A percentile compares a stretch with the other conserved stretches of the same genome.
Evolutionary conservation across 768 basidiomycete species (phyloP).

Genomic region (Artomyces pyxidatus): DNA sequence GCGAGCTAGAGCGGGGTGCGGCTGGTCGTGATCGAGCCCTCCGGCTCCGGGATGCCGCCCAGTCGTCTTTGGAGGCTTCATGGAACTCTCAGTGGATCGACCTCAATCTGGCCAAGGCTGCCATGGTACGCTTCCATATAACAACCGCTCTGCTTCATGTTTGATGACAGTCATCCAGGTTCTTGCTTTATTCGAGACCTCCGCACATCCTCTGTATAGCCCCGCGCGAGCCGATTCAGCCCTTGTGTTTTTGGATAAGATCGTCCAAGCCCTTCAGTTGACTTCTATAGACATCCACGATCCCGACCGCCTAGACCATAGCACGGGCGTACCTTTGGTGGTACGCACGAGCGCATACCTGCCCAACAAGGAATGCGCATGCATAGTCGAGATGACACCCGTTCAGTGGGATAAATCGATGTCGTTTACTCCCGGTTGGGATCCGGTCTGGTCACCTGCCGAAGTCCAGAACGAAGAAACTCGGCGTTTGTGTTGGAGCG

Average conservation of each 20-base stretch:
- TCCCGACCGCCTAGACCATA: conserved; percentile 40
- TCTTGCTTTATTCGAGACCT: conserved; percentile 70
- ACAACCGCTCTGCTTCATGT: too few relatives aligned
- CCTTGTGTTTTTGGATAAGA: conserved; percentile 52
- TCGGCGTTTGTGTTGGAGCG: conserved; percentile 70
- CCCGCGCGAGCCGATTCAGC: conserved; percentile 45
- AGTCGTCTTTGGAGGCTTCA: conserved; percentile 43
- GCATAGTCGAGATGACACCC: conserved; percentile 25
- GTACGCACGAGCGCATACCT: conserved; percentile 17
- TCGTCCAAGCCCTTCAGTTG: conserved; percentile 49
- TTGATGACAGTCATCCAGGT: too few relatives aligned
- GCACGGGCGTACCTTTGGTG: conserved; percentile 40
- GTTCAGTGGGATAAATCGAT: conserved; percentile 26
- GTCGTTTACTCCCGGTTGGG: conserved; percentile 53
- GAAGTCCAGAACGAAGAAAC: conserved; percentile 63
- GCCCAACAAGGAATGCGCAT: conserved; percentile 34
- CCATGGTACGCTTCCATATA: conserved; percentile 47
- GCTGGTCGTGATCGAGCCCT: conserved; percentile 51
- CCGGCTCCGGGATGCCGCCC: conserved; percentile 48
- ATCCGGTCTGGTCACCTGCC: conserved; percentile 41
- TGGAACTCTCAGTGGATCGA: conserved; percentile 48
- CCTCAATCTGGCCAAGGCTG: conserved; percentile 62
- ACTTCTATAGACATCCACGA: conserved; percentile 52
- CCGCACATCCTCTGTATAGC: conserved; percentile 59
- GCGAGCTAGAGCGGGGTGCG: conserved; percentile 49